Percentiles rank a stretch among this genome's conserved stretches.
phyloP scores from a whole-genome alignment of 2,329 filamentous ascomycete species.

The Delphinella strobiligena region DNA sequence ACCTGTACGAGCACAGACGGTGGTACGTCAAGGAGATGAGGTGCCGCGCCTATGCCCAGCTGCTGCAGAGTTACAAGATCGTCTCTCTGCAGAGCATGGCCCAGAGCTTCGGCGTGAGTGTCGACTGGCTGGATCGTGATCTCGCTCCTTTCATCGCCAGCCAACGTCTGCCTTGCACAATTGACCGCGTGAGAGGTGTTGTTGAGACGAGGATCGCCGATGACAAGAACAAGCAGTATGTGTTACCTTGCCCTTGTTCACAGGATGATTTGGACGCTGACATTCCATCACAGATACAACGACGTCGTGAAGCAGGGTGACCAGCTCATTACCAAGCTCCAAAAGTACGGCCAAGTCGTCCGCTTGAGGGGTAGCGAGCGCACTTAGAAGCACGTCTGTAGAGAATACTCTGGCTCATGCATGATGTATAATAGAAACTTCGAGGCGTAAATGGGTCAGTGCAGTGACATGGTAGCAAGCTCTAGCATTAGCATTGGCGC shows the following conservation, averaged over 20 bases:
- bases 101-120: conserved; percentile 87
- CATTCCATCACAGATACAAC: conserved; percentile 67
- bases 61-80: conserved; percentile 92
- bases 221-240: conserved; percentile 92
- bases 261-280: not conserved
- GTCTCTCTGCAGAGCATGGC: conserved; percentile 98
- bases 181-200: conserved; percentile 90
- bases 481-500: not conserved
- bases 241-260: conserved; percentile 2
- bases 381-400: too few species aligned
- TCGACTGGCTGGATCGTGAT: conserved; percentile 88
- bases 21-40: conserved; percentile 99
- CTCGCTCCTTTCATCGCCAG: conserved; percentile 94
- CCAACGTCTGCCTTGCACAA: conserved; percentile 89
- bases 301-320: conserved; percentile 97
- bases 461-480: not conserved
- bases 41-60: conserved; percentile 87
- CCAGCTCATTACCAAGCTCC: conserved; percentile 94
- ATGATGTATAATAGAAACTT: too few species aligned
- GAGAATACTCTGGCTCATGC: too few species aligned
- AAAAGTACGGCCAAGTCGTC: conserved; percentile 97
- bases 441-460: too few species aligned
- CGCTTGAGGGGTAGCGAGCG: conserved; percentile 88
- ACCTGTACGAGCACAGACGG: conserved; percentile 86
- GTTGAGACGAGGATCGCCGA: conserved; percentile 97